Conservation (phyloP, 352 stramenopile genomes). For the Thalassiosira allenii region DNA sequence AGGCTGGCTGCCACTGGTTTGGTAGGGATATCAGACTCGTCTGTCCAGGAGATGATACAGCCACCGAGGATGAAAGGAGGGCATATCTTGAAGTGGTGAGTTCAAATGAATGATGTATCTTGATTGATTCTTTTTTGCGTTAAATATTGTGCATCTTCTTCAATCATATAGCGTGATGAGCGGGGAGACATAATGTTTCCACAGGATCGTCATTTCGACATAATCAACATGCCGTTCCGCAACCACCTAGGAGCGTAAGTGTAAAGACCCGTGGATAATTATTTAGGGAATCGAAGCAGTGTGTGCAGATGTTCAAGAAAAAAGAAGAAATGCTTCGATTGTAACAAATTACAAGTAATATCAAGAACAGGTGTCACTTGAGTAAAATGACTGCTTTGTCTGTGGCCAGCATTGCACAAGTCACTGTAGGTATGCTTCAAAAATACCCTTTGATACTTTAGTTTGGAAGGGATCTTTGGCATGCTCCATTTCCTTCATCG, state of each 20-base stretch:
- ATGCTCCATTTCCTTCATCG: too few relatives aligned
- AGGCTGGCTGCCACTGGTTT: constrained; percentile 23
- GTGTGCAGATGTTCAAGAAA: too few relatives aligned
- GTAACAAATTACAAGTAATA: too few relatives aligned
- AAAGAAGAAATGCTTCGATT: too few relatives aligned
- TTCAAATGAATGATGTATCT: background rate
- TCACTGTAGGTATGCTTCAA: too few relatives aligned
- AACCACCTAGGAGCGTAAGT: constrained; percentile 45
- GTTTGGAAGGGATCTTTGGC: too few relatives aligned
- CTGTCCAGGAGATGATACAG: constrained; percentile 16
- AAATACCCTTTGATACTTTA: too few relatives aligned
- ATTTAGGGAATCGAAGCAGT: too few relatives aligned
- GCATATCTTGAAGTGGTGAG: constrained; percentile 42
- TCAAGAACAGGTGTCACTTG: too few relatives aligned
- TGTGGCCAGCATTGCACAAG: too few relatives aligned
- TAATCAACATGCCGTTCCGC: constrained; percentile 22
- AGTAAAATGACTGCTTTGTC: too few relatives aligned
- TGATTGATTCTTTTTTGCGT: background rate
- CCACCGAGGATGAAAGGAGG: constrained; percentile 29
- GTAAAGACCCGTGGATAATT: too few relatives aligned
- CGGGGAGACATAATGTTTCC: background rate
- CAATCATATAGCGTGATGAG: background rate
- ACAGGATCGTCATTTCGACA: constrained; percentile 1
- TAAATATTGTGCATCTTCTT: background rate
- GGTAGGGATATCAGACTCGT: constrained; percentile 22